Conservation (phyloP, 2,329 filamentous ascomycete genomes). For the Zelopaecilomyces penicillatus region DNA sequence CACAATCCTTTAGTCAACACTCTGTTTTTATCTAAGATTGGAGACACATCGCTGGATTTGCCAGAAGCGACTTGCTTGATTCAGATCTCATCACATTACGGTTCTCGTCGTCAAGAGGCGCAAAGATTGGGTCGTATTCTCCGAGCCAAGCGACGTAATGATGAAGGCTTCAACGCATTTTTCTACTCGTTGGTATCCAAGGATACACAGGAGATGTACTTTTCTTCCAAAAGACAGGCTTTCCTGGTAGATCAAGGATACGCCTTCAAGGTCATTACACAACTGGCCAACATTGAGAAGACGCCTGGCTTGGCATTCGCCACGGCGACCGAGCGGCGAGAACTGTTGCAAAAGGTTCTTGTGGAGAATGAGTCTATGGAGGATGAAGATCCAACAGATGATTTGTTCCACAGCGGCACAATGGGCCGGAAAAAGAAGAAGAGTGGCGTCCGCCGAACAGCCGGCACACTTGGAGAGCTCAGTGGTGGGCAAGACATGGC, state of each 20-base stretch:
- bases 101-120: slow-evolving; percentile 91
- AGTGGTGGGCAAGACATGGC: slow-evolving; percentile 95
- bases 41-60: slow-evolving; percentile 93
- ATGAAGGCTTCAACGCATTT: slow-evolving; percentile 98
- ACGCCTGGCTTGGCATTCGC: slow-evolving; percentile 73
- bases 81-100: slow-evolving; percentile 95
- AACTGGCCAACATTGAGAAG: slow-evolving; percentile 82
- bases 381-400: slow-evolving; percentile 54
- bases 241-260: slow-evolving; percentile 98
- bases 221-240: slow-evolving; percentile 90
- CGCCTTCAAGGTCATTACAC: slow-evolving; percentile 97
- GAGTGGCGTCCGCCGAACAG: slow-evolving; percentile 64
- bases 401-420: slow-evolving; percentile 32
- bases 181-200: slow-evolving; percentile 98
- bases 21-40: slow-evolving; percentile 93
- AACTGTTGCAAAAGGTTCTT: slow-evolving; percentile 81
- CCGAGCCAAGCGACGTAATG: slow-evolving; percentile 87
- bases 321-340: slow-evolving; percentile 69
- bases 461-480: slow-evolving; percentile 75
- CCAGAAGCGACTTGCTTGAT: slow-evolving; percentile 95
- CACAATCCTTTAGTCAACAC: slow-evolving; percentile 86
- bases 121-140: slow-evolving; percentile 89
- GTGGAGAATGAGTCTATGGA: slow-evolving; percentile 75
- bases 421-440: slow-evolving; percentile 44
- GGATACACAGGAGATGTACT: slow-evolving; percentile 96